A percentile compares a stretch with the other conserved stretches of the same genome.
Evolutionary conservation across 1,139 yeast species (phyloP).

Genomic region (Geotrichum australiense): DNA sequence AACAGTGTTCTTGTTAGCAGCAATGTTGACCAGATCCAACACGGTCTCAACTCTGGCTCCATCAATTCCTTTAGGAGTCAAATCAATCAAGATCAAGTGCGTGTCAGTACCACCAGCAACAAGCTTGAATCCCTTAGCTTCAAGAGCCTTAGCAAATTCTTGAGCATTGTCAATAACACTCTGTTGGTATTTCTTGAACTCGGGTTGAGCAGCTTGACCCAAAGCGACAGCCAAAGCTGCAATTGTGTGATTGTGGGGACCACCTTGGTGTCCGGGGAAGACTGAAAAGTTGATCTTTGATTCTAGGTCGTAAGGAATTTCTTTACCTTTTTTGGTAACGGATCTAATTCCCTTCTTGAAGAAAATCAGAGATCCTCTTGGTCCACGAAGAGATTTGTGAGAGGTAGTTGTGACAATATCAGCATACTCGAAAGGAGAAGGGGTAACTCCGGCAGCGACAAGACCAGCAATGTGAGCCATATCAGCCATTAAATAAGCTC

Average conservation of each 20-base stretch:
- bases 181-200: conserved; percentile 83
- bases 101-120: conserved; percentile 96
- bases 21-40: conserved; percentile 91
- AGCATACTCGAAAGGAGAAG: conserved; percentile 92
- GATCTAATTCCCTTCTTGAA: conserved; percentile 95
- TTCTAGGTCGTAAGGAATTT: conserved; percentile 83
- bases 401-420: conserved; percentile 98
- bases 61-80: conserved; percentile 85
- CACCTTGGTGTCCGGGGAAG: conserved; percentile 99
- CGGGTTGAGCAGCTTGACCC: conserved; percentile 89
- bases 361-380: conserved; percentile 98
- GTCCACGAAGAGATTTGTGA: conserved; percentile 97
- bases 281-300: conserved; percentile 94
- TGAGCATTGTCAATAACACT: conserved; percentile 87
- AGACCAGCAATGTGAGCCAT: conserved; percentile 99
- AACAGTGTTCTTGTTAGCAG: conserved; percentile 92
- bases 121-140: conserved; percentile 63
- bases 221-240: conserved; percentile 95
- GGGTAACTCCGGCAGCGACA: conserved; percentile 92
- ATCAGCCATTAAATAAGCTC: conserved; percentile 92
- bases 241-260: conserved; percentile 98
- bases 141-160: conserved; percentile 69
- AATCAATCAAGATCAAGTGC: conserved; percentile 86
- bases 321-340: conserved; percentile 86
- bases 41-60: conserved; percentile 97